phyloP scores from a whole-genome alignment of 345 rosid species.

The Conringia planisiliqua region DNA sequence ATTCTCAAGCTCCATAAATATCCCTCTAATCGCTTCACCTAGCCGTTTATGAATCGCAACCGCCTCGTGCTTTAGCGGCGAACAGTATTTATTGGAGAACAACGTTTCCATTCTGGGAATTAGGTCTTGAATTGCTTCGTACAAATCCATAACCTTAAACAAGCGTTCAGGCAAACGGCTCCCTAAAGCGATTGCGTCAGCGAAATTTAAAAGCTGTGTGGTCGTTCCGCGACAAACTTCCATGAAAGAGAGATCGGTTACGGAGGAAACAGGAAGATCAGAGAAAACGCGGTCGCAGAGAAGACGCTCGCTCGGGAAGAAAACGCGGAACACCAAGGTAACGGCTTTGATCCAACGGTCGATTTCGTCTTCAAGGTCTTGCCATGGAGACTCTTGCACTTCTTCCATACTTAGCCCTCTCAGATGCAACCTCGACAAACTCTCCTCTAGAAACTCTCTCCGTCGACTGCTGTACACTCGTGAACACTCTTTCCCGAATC shows the following conservation, averaged over 20 bases:
- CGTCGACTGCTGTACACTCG: slow-evolving; percentile 72
- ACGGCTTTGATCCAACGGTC: slow-evolving; percentile 88
- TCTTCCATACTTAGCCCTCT: slow-evolving; percentile 69
- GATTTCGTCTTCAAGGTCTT: slow-evolving; percentile 71
- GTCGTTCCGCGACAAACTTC: slow-evolving; percentile 81
- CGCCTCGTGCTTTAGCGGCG: slow-evolving; percentile 62
- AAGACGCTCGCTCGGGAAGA: slow-evolving; percentile 89
- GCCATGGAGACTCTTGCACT: slow-evolving; percentile 74
- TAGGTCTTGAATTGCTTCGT: slow-evolving; percentile 69
- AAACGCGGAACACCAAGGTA: slow-evolving; percentile 61
- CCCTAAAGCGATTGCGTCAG: slow-evolving; percentile 69
- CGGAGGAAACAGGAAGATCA: slow-evolving; percentile 52
- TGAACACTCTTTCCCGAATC: slow-evolving; percentile 75
- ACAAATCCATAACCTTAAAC: slow-evolving; percentile 81
- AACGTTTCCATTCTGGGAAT: slow-evolving; percentile 63
- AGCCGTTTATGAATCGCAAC: slow-evolving; percentile 65
- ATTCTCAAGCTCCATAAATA: slow-evolving; percentile 92
- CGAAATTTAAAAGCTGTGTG: slow-evolving; percentile 72
- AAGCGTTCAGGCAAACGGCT: slow-evolving; percentile 82
- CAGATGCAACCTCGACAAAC: slow-evolving; percentile 68
- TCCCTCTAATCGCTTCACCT: slow-evolving; percentile 76
- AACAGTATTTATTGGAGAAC: slow-evolving; percentile 66
- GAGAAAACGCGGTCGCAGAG: slow-evolving; percentile 83
- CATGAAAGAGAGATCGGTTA: slow-evolving; percentile 80
- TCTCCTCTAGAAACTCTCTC: slow-evolving; percentile 81